Percentiles rank a stretch among this genome's conserved stretches.
phyloP scores from a whole-genome alignment of 208 protist species.

The Wallacemonas collosoma region DNA sequence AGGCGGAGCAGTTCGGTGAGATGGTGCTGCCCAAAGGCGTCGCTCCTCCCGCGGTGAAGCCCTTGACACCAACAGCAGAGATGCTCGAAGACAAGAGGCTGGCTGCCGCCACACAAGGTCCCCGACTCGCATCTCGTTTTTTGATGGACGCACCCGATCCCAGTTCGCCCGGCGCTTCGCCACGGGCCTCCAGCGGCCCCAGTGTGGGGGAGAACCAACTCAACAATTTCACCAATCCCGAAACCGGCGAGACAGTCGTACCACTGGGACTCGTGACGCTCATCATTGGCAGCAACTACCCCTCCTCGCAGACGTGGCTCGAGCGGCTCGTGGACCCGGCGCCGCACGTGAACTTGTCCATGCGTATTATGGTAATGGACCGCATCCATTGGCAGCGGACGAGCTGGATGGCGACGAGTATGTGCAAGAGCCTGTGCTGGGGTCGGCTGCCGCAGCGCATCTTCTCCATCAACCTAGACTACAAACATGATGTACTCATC shows the following conservation, averaged over 20 bases:
- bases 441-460: constrained; percentile 74
- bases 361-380: constrained; percentile 76
- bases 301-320: constrained; percentile 47
- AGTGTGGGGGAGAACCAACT: constrained; percentile 31
- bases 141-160: constrained; percentile 34
- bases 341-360: constrained; percentile 72
- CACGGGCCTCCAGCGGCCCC: neutral
- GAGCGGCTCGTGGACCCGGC: constrained; percentile 66
- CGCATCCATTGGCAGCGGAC: constrained; percentile 88
- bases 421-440: constrained; percentile 80
- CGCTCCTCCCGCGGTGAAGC: constrained; percentile 28
- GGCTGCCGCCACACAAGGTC: constrained; percentile 26
- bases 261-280: constrained; percentile 83
- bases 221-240: constrained; percentile 44
- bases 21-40: constrained; percentile 50
- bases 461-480: constrained; percentile 82
- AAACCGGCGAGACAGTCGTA: constrained; percentile 40
- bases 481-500: constrained; percentile 56
- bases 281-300: constrained; percentile 71
- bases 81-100: constrained; percentile 26
- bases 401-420: constrained; percentile 66
- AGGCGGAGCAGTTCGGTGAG: constrained; percentile 83
- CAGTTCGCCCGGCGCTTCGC: constrained; percentile 14
- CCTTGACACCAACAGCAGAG: constrained; percentile 46
- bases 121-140: constrained; percentile 25